phyloP scores from a whole-genome alignment of 345 rosid genomes.

The Eucalyptus erythrocorys region DNA sequence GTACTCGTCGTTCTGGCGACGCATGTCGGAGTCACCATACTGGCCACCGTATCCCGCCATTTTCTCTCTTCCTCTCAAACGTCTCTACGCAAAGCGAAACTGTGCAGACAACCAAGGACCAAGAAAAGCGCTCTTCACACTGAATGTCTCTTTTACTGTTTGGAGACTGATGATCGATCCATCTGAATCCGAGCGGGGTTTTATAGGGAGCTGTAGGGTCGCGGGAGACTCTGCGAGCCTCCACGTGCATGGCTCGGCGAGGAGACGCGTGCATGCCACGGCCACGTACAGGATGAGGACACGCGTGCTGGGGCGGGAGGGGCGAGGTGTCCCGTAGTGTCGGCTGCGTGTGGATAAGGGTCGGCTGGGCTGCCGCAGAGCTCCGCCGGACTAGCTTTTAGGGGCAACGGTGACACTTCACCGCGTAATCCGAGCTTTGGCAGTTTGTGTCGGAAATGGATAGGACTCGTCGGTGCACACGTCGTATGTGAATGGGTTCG shows the following conservation, averaged over 20 bases:
- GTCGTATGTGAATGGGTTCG: neutral
- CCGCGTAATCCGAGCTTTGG: neutral
- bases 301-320: neutral
- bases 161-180: neutral
- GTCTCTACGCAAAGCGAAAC: neutral
- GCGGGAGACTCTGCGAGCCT: neutral
- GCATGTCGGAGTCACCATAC: neutral
- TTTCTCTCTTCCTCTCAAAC: neutral
- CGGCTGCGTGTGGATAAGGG: neutral
- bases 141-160: neutral
- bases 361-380: neutral
- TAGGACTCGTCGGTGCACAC: neutral
- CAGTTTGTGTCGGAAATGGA: neutral
- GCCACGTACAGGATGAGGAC: neutral
- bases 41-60: constrained; percentile 8
- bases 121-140: neutral
- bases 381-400: neutral
- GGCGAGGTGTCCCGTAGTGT: neutral
- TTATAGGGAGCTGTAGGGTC: neutral
- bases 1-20: neutral
- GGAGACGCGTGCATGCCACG: neutral
- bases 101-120: neutral
- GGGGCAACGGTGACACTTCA: neutral
- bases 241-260: neutral
- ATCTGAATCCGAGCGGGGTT: neutral